Conservation (phyloP, 306 rosid species). For the Delonix regia region DNA sequence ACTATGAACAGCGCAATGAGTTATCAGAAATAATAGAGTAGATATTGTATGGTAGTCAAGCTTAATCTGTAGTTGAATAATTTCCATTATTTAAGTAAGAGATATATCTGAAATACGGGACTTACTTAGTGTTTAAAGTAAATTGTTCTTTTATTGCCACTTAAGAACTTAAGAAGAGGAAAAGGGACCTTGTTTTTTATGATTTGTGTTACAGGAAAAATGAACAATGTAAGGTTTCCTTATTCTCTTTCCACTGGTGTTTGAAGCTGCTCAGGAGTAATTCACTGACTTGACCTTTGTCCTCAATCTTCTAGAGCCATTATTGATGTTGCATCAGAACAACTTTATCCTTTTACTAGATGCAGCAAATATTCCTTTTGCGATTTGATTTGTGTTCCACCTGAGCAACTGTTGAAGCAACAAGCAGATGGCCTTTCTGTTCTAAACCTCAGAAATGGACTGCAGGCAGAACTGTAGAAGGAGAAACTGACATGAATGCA, state of each 20-base stretch:
- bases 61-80: constrained; percentile 1
- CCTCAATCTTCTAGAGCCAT: not conserved
- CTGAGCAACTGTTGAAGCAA: not conserved
- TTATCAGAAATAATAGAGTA: not conserved
- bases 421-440: not conserved
- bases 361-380: constrained; percentile 2
- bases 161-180: not conserved
- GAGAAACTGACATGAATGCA: not conserved
- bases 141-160: not conserved
- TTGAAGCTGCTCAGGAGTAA: constrained; percentile 1
- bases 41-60: not conserved
- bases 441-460: constrained; percentile 9
- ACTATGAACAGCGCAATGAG: not conserved
- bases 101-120: not conserved
- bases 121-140: not conserved
- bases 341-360: not conserved
- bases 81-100: not conserved
- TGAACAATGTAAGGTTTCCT: not conserved
- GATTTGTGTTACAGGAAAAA: not conserved
- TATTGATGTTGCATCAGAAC: not conserved
- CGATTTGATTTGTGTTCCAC: constrained; percentile 1
- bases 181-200: not conserved
- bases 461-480: not conserved
- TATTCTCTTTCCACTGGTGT: not conserved
- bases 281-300: constrained; percentile 2